phyloP scores from a whole-genome alignment of 2,329 filamentous ascomycete genomes.

The Pseudonectria foliicola region DNA sequence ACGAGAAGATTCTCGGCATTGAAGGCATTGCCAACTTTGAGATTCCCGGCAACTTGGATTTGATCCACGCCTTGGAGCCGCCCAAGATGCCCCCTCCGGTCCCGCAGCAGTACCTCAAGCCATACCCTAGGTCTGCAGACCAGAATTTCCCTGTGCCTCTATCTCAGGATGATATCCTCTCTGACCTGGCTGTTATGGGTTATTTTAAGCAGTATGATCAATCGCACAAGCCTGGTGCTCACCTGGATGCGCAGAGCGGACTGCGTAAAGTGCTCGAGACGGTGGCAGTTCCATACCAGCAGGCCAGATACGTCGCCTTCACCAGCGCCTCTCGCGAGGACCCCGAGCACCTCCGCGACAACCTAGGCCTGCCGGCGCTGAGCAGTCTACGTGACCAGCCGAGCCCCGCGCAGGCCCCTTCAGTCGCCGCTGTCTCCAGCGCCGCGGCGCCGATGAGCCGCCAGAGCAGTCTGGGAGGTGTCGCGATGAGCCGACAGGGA shows the following conservation, averaged over 20 bases:
- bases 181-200: conserved; percentile 52
- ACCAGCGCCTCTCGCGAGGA: conserved; percentile 39
- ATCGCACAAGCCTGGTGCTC: conserved; percentile 45
- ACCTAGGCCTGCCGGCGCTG: conserved; percentile 39
- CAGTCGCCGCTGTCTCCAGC: conserved; percentile 21
- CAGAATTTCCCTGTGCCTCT: conserved; percentile 49
- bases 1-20: conserved; percentile 52
- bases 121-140: conserved; percentile 46
- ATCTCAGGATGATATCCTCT: conserved; percentile 43
- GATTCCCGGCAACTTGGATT: conserved; percentile 50
- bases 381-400: conserved; percentile 37
- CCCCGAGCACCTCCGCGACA: conserved; percentile 42
- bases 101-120: conserved; percentile 52
- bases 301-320: conserved; percentile 42
- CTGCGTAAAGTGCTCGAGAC: conserved; percentile 50
- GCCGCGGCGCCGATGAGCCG: conserved; percentile 46
- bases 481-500: conserved; percentile 50
- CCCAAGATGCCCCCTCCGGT: conserved; percentile 52
- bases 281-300: conserved; percentile 41
- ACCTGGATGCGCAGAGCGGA: conserved; percentile 47
- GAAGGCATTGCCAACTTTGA: conserved; percentile 55
- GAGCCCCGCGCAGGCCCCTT: conserved; percentile 21
- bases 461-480: conserved; percentile 48
- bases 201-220: conserved; percentile 50
- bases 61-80: conserved; percentile 46